These are phyloP conservation scores for Persicaria maculosa DNA, from an alignment of 148 eudicot species.

Conservation along the genomic window DNA sequence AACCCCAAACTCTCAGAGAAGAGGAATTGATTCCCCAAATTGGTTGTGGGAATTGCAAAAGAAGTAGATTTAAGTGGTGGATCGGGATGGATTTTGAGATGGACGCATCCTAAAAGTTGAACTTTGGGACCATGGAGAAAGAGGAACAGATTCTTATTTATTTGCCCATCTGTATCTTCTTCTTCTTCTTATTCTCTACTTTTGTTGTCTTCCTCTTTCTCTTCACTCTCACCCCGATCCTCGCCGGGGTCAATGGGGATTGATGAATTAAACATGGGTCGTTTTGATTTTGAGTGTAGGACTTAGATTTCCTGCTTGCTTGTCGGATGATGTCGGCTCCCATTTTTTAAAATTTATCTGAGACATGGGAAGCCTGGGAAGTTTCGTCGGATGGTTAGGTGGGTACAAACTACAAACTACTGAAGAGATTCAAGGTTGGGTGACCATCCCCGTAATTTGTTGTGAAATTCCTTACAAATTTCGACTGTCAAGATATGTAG, in stretches of 20 bases:
- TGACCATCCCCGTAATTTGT: background rate
- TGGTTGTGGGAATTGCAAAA: background rate
- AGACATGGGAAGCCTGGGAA: constrained; percentile 4
- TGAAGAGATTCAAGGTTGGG: background rate
- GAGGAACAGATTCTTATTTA: background rate
- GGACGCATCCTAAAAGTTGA: background rate
- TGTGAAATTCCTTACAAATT: background rate
- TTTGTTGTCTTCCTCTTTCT: constrained; percentile 4
- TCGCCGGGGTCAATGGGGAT: background rate
- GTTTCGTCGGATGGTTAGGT: background rate
- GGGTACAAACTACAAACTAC: background rate
- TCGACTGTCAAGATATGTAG: too few species aligned
- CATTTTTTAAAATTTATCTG: background rate
- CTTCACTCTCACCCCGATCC: background rate
- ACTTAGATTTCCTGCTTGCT: background rate
- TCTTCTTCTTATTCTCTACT: background rate
- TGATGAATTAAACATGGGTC: constrained; percentile 3
- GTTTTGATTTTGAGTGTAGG: constrained; percentile 3
- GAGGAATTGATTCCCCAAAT: background rate
- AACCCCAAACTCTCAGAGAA: background rate
- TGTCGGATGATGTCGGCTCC: constrained; percentile 7
- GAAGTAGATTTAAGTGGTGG: background rate
- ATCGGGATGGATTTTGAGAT: constrained; percentile 2
- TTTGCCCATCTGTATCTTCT: background rate
- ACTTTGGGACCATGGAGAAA: background rate